These are phyloP conservation scores for Rutidosis leptorrhynchoides DNA, from an alignment of 129 eudicot genomes.

Conservation along the genomic window DNA sequence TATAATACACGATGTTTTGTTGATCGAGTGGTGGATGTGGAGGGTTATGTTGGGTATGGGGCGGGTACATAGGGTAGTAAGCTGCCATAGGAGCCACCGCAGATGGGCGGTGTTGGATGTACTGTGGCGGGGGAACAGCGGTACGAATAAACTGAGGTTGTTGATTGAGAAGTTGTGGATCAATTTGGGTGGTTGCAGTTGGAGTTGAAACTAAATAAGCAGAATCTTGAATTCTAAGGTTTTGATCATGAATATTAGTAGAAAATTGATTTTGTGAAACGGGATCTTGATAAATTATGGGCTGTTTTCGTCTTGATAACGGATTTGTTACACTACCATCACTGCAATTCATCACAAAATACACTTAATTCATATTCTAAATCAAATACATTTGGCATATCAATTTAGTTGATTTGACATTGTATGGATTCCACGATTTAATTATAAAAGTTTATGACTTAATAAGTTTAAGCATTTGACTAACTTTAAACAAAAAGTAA, in stretches of 20 bases:
- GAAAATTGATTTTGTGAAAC: constrained; percentile 22
- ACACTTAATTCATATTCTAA: constrained; percentile 10
- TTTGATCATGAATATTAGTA: constrained; percentile 20
- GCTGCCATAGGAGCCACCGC: constrained; percentile 52
- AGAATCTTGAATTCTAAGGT: constrained; percentile 49
- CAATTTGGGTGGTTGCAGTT: constrained; percentile 30
- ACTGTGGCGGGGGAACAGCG: constrained; percentile 40
- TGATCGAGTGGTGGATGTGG: constrained; percentile 52
- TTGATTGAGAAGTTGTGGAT: constrained; percentile 51
- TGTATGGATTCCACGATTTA: too few relatives aligned
- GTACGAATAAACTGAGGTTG: constrained; percentile 68
- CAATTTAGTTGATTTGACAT: too few relatives aligned
- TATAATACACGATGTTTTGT: constrained; percentile 54
- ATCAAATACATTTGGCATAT: neutral
- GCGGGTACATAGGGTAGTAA: constrained; percentile 60
- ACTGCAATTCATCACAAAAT: constrained; percentile 40
- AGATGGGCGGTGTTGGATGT: constrained; percentile 52
- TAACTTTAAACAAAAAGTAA: constrained; percentile 1
- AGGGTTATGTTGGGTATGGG: constrained; percentile 45
- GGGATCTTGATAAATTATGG: constrained; percentile 55
- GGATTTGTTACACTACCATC: constrained; percentile 69
- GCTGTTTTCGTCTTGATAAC: constrained; percentile 41
- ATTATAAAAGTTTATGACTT: too few relatives aligned
- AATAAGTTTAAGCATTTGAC: constrained; percentile 22
- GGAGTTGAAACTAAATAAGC: constrained; percentile 34